These are phyloP conservation scores for Achaetomiella virescens DNA, from an alignment of 495 filamentous ascomycete genomes.

Conservation along the genomic window DNA sequence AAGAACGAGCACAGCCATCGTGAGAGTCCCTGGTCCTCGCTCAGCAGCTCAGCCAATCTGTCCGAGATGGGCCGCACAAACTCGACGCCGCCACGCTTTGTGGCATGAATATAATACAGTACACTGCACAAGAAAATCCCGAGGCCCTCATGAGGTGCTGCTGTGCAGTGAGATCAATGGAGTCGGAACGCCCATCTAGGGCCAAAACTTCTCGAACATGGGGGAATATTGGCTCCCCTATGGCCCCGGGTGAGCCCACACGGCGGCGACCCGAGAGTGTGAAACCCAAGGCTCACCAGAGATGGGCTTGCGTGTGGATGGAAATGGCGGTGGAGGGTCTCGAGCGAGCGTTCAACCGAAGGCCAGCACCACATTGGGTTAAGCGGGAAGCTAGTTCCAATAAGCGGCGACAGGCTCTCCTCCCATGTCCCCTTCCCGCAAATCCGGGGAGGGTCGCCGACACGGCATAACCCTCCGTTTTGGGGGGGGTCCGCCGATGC, in stretches of 20 bases:
- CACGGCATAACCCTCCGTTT: constrained; percentile 20
- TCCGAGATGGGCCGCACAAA: background rate
- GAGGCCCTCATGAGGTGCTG: no score
- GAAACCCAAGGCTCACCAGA: background rate
- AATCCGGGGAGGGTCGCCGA: constrained; percentile 22
- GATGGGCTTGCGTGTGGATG: constrained; percentile 4
- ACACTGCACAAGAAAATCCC: no score
- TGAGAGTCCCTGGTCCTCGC: background rate
- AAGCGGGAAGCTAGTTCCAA: constrained; percentile 5
- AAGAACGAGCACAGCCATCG: background rate
- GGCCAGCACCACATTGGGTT: constrained; percentile 3
- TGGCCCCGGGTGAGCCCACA: constrained; percentile 6
- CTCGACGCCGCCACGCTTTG: background rate
- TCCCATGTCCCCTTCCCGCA: constrained; percentile 7
- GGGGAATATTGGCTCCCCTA: background rate
- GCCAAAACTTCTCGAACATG: constrained; percentile 5
- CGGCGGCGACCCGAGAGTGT: constrained; percentile 5
- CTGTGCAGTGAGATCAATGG: no score
- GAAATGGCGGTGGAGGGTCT: constrained; percentile 14
- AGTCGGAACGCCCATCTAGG: background rate
- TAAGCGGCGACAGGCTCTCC: constrained; percentile 5
- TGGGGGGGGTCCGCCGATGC: constrained; percentile 18
- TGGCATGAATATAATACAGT: no score
- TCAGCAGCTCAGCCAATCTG: background rate
- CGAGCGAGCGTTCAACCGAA: background rate